A percentile compares a stretch with the other conserved stretches of the same genome.
These are phyloP conservation scores for Aspergillus sp. DNA, from an alignment of 2,329 filamentous ascomycete species.

Conservation along the genomic window DNA sequence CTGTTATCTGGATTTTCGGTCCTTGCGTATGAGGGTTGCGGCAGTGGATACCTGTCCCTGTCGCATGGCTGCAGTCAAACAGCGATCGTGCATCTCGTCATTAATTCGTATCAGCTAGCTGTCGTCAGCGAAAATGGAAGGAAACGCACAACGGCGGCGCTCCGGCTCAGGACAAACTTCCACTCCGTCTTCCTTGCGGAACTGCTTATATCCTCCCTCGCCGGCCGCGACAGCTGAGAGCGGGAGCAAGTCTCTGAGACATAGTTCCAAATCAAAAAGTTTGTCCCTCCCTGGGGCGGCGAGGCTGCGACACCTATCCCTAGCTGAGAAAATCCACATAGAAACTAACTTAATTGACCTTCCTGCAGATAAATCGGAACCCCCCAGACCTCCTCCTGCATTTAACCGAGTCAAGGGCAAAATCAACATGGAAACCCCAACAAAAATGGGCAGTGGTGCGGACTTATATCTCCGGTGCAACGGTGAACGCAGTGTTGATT, in stretches of 20 bases:
- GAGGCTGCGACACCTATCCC: not conserved
- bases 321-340: conserved; percentile 1
- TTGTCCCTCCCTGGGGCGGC: conserved; percentile 11
- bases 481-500: conserved; percentile 11
- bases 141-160: conserved; percentile 25
- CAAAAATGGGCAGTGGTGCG: conserved; percentile 23
- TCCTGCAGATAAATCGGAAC: conserved; percentile 22
- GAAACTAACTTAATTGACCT: conserved; percentile 17
- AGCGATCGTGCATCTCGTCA: conserved; percentile 26
- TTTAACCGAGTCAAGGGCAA: conserved; percentile 33
- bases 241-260: conserved; percentile 20
- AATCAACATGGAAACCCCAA: conserved; percentile 32
- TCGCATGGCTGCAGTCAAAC: conserved; percentile 19
- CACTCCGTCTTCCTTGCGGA: conserved; percentile 24
- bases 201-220: conserved; percentile 27
- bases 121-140: conserved; percentile 26
- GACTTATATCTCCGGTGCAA: not conserved
- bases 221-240: conserved; percentile 16
- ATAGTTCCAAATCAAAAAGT: conserved; percentile 23
- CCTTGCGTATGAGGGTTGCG: conserved; percentile 7
- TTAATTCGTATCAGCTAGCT: conserved; percentile 24
- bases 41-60: conserved; percentile 18
- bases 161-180: conserved; percentile 24
- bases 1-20: conserved; percentile 10
- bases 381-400: conserved; percentile 31